phyloP scores from a whole-genome alignment of 192 early-diverging fungal species.

The Fimicolochytrium jonesii region DNA sequence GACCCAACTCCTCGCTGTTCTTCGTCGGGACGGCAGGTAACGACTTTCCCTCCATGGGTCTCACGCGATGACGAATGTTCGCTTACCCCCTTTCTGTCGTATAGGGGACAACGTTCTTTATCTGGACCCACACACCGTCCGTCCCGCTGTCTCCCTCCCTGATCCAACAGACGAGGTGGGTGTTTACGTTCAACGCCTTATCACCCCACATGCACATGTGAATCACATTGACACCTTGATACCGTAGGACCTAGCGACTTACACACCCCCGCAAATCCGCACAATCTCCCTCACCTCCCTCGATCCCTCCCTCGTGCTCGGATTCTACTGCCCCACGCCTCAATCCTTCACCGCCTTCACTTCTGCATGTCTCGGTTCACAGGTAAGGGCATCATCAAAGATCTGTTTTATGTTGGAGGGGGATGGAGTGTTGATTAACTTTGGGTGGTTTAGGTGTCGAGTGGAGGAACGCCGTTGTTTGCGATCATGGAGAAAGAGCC shows the following conservation, averaged over 20 bases:
- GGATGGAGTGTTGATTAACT: background rate
- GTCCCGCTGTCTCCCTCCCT: constrained; percentile 61
- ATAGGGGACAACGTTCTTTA: constrained; percentile 76
- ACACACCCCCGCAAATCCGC: constrained; percentile 73
- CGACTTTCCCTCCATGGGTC: constrained; percentile 3
- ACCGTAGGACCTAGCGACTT: constrained; percentile 63
- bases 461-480: constrained; percentile 51
- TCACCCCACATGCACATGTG: background rate
- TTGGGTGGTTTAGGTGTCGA: constrained; percentile 31
- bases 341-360: constrained; percentile 28
- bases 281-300: constrained; percentile 71
- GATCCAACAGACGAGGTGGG: too few species aligned
- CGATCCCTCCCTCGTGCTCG: constrained; percentile 92
- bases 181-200: too few species aligned
- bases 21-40: constrained; percentile 84
- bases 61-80: background rate
- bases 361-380: background rate
- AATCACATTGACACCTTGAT: background rate
- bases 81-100: background rate
- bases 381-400: background rate
- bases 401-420: background rate
- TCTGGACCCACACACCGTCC: constrained; percentile 87
- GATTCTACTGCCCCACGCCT: constrained; percentile 65
- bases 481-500: constrained; percentile 63
- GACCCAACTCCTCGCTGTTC: constrained; percentile 91